Evolutionary conservation across 2,329 filamentous ascomycete genomes (phyloP).

Genomic region (Pseudogymnoascus sp.): DNA sequence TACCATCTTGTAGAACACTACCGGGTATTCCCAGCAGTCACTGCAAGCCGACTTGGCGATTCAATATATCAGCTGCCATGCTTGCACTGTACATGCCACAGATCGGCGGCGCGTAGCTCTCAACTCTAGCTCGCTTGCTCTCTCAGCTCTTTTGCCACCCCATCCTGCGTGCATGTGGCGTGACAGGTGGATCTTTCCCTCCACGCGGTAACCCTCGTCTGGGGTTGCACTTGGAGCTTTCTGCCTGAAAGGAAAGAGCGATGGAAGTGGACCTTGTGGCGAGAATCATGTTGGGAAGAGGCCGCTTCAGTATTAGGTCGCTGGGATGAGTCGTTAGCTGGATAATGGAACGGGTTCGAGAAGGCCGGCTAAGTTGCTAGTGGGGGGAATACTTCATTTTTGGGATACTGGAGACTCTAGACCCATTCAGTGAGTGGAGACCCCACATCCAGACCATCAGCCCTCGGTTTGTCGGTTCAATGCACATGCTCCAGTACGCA

Average conservation of each 20-base stretch:
- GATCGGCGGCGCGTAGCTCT: background rate
- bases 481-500: background rate
- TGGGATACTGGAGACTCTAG: background rate
- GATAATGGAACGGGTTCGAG: background rate
- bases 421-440: background rate
- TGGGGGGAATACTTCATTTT: background rate
- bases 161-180: background rate
- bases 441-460: background rate
- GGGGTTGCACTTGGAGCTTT: background rate
- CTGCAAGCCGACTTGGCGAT: background rate
- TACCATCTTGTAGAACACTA: background rate
- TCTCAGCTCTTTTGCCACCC: background rate
- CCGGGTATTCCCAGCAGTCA: background rate
- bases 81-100: background rate
- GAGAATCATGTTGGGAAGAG: background rate
- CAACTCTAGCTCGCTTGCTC: background rate
- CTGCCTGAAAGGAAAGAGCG: background rate
- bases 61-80: background rate
- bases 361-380: background rate
- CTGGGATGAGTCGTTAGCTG: slow-evolving; percentile 1
- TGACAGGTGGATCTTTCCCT: background rate
- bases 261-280: background rate
- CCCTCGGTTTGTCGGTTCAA: background rate
- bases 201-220: background rate
- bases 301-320: background rate